These are phyloP conservation scores for Aspergillus sp. DNA, from an alignment of 2,329 filamentous ascomycete genomes.

Conservation along the genomic window DNA sequence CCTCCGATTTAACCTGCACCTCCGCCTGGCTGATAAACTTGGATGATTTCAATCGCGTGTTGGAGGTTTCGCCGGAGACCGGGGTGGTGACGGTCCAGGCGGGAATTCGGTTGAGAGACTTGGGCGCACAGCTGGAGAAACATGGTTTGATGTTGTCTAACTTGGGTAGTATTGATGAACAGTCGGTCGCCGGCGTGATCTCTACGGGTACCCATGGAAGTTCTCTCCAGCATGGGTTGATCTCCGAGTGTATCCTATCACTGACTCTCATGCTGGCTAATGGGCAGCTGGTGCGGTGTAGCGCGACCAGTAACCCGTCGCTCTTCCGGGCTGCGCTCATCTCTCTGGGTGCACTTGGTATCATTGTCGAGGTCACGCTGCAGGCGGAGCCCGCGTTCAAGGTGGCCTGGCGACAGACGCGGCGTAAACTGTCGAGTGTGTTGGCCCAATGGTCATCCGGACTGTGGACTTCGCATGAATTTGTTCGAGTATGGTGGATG, in stretches of 20 bases:
- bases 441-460: conserved; percentile 70
- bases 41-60: conserved; percentile 74
- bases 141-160: conserved; percentile 84
- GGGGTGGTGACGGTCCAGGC: conserved; percentile 76
- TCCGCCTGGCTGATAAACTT: conserved; percentile 94
- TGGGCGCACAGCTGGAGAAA: conserved; percentile 73
- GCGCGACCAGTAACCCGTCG: conserved; percentile 66
- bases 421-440: conserved; percentile 70
- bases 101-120: conserved; percentile 77
- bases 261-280: conserved; percentile 81
- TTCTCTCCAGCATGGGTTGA: conserved; percentile 76
- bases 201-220: conserved; percentile 93
- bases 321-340: conserved; percentile 87
- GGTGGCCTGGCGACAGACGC: conserved; percentile 81
- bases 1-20: conserved; percentile 87
- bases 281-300: conserved; percentile 72
- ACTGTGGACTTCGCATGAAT: conserved; percentile 84
- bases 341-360: conserved; percentile 84
- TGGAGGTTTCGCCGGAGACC: conserved; percentile 67
- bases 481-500: conserved; percentile 96
- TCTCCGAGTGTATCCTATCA: conserved; percentile 74
- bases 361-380: conserved; percentile 87
- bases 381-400: conserved; percentile 77
- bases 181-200: conserved; percentile 90
- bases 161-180: conserved; percentile 90